Base-by-base conservation (phyloP, 805 yeast species). In the Wickerhamomyces silvicola region DNA sequence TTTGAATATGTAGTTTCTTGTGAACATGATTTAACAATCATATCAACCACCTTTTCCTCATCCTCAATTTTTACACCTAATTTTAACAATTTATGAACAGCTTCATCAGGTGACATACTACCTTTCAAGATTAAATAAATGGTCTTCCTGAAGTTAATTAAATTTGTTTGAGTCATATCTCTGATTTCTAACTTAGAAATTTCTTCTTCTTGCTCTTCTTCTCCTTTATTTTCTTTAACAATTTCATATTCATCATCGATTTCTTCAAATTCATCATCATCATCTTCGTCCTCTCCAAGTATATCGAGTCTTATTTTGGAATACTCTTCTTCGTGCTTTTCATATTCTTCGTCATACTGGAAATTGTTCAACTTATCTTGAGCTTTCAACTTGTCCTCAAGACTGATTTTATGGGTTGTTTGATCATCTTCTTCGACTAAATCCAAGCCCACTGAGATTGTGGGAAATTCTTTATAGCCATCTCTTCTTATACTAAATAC, bases 81-180 rank as follows among this genome's bases (percentile, higher is more conserved):
- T 47, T 70, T 72, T 24, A 83, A 45, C 6, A 92, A 58, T 54
- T 88, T 88, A 54, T 88, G 97, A 1, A 85, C 87, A 1, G 95
- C 90, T 62, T 92, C 98, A 43, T 85, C 95, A 5, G 88, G 77
- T 0, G 94, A 79, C 79, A 90, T 73, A 38, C 95, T 78, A 15
- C 96, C 85, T 80, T 84, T 86, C 8, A 92, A 62, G 0, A 90
- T 80, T 18, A 88, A 60, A 46, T 90, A 90, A 3, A 90, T 81
- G 2, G 71, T 71, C 45, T 85, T 85, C 44, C 85, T 85, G 43
- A 76, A 75, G 31, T 77, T 75, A 2, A 76, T 62, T 19, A 78
- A 56, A 17, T 74, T 74, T 1, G 78, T 59, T 28, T 80, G 80
- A 0, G 95, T 82, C 65, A 81, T 57, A 54, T 88, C 96, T 24